Evolutionary conservation across 2,329 filamentous ascomycete species (phyloP), one percentile per base, ranked within the genome.

Genomic region (Escovopsis weberi): DNA sequence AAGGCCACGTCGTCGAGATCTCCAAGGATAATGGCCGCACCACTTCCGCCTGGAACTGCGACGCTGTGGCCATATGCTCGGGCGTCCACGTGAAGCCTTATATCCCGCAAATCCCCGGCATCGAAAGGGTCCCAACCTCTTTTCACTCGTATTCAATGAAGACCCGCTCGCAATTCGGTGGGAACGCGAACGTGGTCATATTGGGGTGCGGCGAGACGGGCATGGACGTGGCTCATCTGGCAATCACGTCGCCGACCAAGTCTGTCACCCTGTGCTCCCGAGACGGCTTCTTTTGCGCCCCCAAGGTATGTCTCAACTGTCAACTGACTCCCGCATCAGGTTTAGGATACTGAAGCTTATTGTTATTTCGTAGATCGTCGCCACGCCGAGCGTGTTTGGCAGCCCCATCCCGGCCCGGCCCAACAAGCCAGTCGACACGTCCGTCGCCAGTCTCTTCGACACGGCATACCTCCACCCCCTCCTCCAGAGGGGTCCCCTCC

Each of bases 391-490:
- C 10, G 33, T 28, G 3, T 38, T 37, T 4, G 37, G 37, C 10
- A 33, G 47, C 5, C 12, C 41, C 9, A 6, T 43, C 1, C 37
- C 39, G 9, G 30, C 43, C 7, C 41, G 37, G 2, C 59, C 55
- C 8, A 67, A 67, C 38, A 67, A 69, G 34, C 68, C 69, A 0
- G 60, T 68, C 12, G 69, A 72, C 47, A 60, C 63, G 3, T 62
- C 63, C 1, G 57, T 65, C 2, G 67, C 67, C 9, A 69, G 66
- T 42, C 51, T 72, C 5, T 71, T 73, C 45, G 68, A 72, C 46
- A 71, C 69, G 0, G 66, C 67, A 4, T 72, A 72, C 42, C 63
- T 66, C 5, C 68, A 70, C n/a, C 64, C 65, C 0, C 44, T 62
- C 4, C 54, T 72, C 0, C 64, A 67, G 44, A 59, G 59, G n/a